Evolutionary conservation across 441 rosid genomes (phyloP), one percentile per base, ranked within the genome.

Genomic region (Manihot esculenta): DNA sequence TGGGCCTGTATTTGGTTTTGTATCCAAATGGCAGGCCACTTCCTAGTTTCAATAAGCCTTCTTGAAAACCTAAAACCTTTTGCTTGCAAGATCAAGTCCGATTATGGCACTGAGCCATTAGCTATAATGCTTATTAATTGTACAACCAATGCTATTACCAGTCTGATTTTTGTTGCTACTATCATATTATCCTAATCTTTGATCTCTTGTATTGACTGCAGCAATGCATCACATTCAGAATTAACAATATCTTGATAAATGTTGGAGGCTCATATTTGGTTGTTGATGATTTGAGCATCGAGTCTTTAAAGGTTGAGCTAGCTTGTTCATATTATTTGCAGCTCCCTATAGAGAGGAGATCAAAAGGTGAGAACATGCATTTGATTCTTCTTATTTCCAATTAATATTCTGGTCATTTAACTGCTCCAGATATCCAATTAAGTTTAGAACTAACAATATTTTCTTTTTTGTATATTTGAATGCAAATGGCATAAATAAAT

Each of bases 321-420:
- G 91, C 97, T 55, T 96, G 98, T 82, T 79, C 84, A 64, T 93
- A 93, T 78, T 96, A 84, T 84, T 74, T 91, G 70, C 89, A 87
- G 80, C 92, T 96, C 76, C 86, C 98, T 21, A 55, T 20, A 23
- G 93, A 89, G 76, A 93, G 82, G 82, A 88, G 86, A 86, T 84
- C 87, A 17, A 91, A 90, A 75, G 98, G 99, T 93, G 74, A 74
- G 84, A 41, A 51, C 64, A 12, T 18, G 26, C 66, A n/a, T 68
- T 67, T 42, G 27, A 48, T 44, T 38, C 64, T 66, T 74, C 60
- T 47, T 44, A 21, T 74, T 21, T 53, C 44, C 47, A 18, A 21
- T 30, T 27, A 23, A 58, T 69, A 62, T 48, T 68, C 4, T 20
- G 24, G 35, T 53, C 33, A 26, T 69, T 55, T 35, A 26, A 58